Evolutionary conservation across 1,139 yeast genomes (phyloP).

Genomic region (Suzukiozyma palmioleophila): DNA sequence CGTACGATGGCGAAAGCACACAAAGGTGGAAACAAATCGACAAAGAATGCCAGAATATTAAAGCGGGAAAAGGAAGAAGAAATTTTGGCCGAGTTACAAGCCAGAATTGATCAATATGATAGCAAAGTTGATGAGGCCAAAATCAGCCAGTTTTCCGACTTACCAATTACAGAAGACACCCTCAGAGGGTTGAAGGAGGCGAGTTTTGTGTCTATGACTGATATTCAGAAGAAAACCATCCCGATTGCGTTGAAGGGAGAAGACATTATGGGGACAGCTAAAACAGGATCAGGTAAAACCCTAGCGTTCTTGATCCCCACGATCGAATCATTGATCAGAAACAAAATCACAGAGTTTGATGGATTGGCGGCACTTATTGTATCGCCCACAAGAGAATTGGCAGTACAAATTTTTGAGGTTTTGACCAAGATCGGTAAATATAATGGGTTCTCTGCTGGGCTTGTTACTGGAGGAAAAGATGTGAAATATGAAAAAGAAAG

Average conservation of each 20-base stretch:
- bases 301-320: slow-evolving; percentile 87
- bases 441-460: slow-evolving; percentile 83
- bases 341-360: slow-evolving; percentile 80
- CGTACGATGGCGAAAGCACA: slow-evolving; percentile 9
- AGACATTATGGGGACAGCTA: slow-evolving; percentile 89
- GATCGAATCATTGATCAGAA: slow-evolving; percentile 64
- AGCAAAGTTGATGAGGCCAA: slow-evolving; percentile 27
- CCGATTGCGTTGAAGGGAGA: slow-evolving; percentile 74
- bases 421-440: slow-evolving; percentile 76
- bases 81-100: slow-evolving; percentile 41
- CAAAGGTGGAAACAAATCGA: slow-evolving; percentile 12
- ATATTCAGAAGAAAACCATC: slow-evolving; percentile 78
- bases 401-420: slow-evolving; percentile 92
- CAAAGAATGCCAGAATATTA: slow-evolving; percentile 16
- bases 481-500: slow-evolving; percentile 84
- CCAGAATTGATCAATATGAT: slow-evolving; percentile 49
- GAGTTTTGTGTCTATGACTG: slow-evolving; percentile 73
- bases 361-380: slow-evolving; percentile 91
- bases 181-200: slow-evolving; percentile 69
- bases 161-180: slow-evolving; percentile 70
- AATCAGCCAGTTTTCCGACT: slow-evolving; percentile 50
- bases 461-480: slow-evolving; percentile 96
- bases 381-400: slow-evolving; percentile 92
- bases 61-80: slow-evolving; percentile 39
- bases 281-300: slow-evolving; percentile 96